These are phyloP conservation scores for Cryphonectria carpinicola DNA, from an alignment of 2,329 filamentous ascomycete species.

Conservation along the genomic window DNA sequence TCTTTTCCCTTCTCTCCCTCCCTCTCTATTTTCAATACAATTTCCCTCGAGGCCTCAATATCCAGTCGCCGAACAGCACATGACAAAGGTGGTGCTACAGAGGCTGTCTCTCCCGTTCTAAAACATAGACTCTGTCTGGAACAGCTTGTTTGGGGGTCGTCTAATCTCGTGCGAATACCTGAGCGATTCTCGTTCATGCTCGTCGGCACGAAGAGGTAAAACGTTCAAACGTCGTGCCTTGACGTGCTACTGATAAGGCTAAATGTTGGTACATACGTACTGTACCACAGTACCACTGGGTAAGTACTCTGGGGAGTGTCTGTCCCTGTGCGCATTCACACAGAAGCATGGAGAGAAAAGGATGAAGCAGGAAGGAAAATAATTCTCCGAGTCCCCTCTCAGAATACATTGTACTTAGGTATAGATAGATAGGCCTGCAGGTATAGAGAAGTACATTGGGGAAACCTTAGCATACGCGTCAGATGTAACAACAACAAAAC, in stretches of 20 bases:
- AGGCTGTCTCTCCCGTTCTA: background rate
- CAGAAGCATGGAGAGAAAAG: too few species aligned
- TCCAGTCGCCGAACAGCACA: background rate
- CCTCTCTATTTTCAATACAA: background rate
- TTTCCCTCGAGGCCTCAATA: background rate
- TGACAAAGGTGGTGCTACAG: background rate
- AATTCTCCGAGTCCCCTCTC: too few species aligned
- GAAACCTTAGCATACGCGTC: background rate
- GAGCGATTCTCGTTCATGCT: background rate
- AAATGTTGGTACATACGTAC: too few species aligned
- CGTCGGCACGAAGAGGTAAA: background rate
- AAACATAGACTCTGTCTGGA: constrained; percentile 8
- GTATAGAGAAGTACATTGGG: background rate
- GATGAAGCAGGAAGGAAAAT: background rate
- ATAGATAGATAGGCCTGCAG: background rate
- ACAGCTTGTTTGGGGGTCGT: background rate
- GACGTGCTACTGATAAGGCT: background rate
- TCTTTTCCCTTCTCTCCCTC: background rate
- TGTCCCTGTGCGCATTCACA: background rate
- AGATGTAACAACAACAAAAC: background rate
- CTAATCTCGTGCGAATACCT: background rate
- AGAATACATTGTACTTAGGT: background rate
- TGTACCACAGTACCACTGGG: background rate
- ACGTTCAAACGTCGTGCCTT: too few species aligned
- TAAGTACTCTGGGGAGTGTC: background rate